phyloP scores from a whole-genome alignment of 352 stramenopile genomes.

The Phytopythium boreale region DNA sequence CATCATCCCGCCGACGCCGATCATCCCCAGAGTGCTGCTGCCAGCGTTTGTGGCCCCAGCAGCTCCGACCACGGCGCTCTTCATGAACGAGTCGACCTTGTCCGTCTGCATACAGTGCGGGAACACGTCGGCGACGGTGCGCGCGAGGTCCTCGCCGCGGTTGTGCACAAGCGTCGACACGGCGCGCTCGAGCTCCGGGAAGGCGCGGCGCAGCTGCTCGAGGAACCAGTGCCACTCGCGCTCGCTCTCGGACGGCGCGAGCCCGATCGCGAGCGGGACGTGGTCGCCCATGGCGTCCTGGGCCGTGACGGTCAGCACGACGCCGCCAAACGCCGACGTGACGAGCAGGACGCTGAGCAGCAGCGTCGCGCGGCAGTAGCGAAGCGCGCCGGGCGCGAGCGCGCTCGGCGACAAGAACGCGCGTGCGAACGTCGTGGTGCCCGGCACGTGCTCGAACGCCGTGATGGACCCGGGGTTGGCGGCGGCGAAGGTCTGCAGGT shows the following conservation, averaged over 20 bases:
- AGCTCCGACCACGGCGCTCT: conserved; percentile 7
- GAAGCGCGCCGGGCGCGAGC: conserved; percentile 39
- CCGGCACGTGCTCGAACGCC: conserved; percentile 55
- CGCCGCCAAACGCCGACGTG: conserved; percentile 61
- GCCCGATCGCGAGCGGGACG: conserved; percentile 57
- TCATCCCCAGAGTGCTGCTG: conserved; percentile 3
- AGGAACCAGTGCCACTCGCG: conserved; percentile 69
- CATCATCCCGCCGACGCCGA: background rate
- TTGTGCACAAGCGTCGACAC: conserved; percentile 67
- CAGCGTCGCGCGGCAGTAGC: conserved; percentile 57
- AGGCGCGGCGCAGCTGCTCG: conserved; percentile 46
- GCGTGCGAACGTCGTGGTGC: conserved; percentile 36
- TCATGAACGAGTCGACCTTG: conserved; percentile 56
- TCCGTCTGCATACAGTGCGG: conserved; percentile 56
- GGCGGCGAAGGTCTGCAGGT: conserved; percentile 55
- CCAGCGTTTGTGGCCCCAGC: conserved; percentile 8
- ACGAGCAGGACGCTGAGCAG: conserved; percentile 69
- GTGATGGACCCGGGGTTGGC: conserved; percentile 56
- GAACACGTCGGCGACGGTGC: conserved; percentile 38
- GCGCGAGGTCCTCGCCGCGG: conserved; percentile 48
- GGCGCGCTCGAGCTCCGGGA: conserved; percentile 48
- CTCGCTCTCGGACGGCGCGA: conserved; percentile 52
- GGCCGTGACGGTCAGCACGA: conserved; percentile 65
- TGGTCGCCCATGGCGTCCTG: conserved; percentile 80
- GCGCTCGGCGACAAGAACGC: conserved; percentile 71